A percentile compares a stretch with the other conserved stretches of the same genome.
Evolutionary conservation across 495 filamentous ascomycete species (phyloP).

Genomic region (Xylaria intraflava): DNA sequence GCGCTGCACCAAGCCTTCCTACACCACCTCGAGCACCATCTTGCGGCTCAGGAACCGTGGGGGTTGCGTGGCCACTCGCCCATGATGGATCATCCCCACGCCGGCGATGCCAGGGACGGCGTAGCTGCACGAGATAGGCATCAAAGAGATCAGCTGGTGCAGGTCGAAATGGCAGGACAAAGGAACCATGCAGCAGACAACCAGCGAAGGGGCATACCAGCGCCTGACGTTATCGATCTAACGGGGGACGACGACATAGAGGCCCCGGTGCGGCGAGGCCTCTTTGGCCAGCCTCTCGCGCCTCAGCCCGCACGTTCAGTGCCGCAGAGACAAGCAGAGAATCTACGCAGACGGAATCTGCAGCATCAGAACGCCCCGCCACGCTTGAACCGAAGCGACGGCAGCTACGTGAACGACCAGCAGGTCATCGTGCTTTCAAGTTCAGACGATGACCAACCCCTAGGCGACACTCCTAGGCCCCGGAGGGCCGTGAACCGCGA

Average conservation of each 20-base stretch:
- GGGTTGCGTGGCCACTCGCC: background rate
- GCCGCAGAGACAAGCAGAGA: slow-evolving; percentile 6
- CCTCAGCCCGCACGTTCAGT: slow-evolving; percentile 1
- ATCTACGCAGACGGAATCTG: slow-evolving; percentile 26
- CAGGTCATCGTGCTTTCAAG: slow-evolving; percentile 27
- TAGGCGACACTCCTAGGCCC: slow-evolving; percentile 9
- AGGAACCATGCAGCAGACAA: background rate
- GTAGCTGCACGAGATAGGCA: background rate
- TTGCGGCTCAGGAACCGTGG: slow-evolving; percentile 1
- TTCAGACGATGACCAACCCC: slow-evolving; percentile 17
- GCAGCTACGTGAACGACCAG: slow-evolving; percentile 28
- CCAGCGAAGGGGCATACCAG: slow-evolving; percentile 5
- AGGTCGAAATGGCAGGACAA: slow-evolving; percentile 15
- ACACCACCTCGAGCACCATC: background rate
- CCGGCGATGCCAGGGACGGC: background rate
- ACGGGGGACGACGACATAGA: slow-evolving; percentile 32
- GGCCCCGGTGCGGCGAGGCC: background rate
- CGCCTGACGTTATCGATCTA: slow-evolving; percentile 32
- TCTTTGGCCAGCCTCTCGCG: background rate
- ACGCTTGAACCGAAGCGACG: slow-evolving; percentile 34
- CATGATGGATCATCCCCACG: background rate
- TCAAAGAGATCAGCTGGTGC: slow-evolving; percentile 22
- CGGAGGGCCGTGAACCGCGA: slow-evolving; percentile 11
- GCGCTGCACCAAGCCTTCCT: slow-evolving; percentile 2
- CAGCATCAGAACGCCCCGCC: slow-evolving; percentile 29